Evolutionary conservation across 2,329 filamentous ascomycete species (phyloP).

Genomic region (Fusarium camptoceras): DNA sequence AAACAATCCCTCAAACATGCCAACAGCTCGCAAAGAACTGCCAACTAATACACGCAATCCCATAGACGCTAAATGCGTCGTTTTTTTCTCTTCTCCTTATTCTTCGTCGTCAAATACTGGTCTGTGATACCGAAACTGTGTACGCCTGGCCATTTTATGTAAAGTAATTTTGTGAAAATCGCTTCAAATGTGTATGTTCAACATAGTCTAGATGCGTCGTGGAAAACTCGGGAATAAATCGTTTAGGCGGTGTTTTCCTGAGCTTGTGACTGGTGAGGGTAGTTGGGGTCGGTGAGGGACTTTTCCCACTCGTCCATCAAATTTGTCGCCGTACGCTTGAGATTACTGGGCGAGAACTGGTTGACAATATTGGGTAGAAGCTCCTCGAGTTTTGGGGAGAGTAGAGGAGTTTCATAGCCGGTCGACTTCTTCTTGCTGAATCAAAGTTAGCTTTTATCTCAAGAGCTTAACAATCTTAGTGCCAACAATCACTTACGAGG

Average conservation of each 20-base stretch:
- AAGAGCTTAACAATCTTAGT: background rate
- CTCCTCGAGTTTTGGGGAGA: constrained; percentile 63
- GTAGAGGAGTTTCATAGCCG: constrained; percentile 48
- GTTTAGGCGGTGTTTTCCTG: constrained; percentile 51
- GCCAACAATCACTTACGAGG: constrained; percentile 59
- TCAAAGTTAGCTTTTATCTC: constrained; percentile 19
- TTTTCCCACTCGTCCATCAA: constrained; percentile 94
- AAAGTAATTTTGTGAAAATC: constrained; percentile 27
- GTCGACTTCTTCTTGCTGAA: constrained; percentile 51
- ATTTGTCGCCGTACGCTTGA: constrained; percentile 85
- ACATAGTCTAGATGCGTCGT: constrained; percentile 33
- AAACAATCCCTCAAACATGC: constrained; percentile 17
- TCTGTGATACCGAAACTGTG: constrained; percentile 39
- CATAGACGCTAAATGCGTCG: constrained; percentile 17
- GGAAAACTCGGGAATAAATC: constrained; percentile 16
- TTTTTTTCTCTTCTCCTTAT: constrained; percentile 15
- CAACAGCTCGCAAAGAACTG: constrained; percentile 22
- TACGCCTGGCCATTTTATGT: constrained; percentile 28
- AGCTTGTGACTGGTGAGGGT: constrained; percentile 42
- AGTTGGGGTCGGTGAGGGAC: constrained; percentile 51
- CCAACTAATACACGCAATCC: constrained; percentile 30
- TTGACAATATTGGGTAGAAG: constrained; percentile 77
- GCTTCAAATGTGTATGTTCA: constrained; percentile 37
- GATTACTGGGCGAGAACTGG: constrained; percentile 77
- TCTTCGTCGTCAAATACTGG: constrained; percentile 38